Evolutionary conservation across 768 basidiomycete species (phyloP), one percentile per base, ranked within the genome.

Genomic region (Tricholoma hemisulphureum): DNA sequence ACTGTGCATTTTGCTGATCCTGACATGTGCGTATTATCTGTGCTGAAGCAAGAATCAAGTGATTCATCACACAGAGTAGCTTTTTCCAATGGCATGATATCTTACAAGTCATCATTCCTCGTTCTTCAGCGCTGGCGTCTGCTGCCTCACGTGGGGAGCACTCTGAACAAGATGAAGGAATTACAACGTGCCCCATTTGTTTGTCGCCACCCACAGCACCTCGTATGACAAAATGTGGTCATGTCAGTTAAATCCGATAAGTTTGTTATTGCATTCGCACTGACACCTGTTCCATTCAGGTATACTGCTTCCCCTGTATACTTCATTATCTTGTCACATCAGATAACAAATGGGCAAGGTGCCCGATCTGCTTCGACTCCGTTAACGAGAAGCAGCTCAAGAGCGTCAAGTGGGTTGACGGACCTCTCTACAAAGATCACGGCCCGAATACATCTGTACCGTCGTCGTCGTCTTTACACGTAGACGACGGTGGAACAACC

Each of bases 1-100:
- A 93, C 95, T 16, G 95, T 91, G 6, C 95, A 97, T 72, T 95
- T 98, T 69, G 94, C 93, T 39, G 95, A 98, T 72, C 94, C 97
- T 31, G 97, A 99, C 73, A 95, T 98, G 90, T 91, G 72, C 67
- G 91, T 58, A 51, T 45, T 3, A 28, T 48, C 18, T 26, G 11
- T 5, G 18, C 18, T 32, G 16, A 11, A 28, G 39, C 20, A 24
- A n/a, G n/a, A 23, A 23, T 37, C 9, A 51, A 13, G 13, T 26
- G 34, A 13, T 48, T 46, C n/a, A n/a, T n/a, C n/a, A 58, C 18
- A n/a, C 41, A 56, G 55, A 54, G 43, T 59, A 97, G 95, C 67
- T 95, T 89, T 76, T 92, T 96, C 71, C 92, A 95, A 78, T 97
- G 95, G 94, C 84, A 90, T 16, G 93, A 98, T 73, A 91, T 99